These are phyloP conservation scores for Babesia sp. DNA, from an alignment of 169 alveolate genomes.

Conservation along the genomic window DNA sequence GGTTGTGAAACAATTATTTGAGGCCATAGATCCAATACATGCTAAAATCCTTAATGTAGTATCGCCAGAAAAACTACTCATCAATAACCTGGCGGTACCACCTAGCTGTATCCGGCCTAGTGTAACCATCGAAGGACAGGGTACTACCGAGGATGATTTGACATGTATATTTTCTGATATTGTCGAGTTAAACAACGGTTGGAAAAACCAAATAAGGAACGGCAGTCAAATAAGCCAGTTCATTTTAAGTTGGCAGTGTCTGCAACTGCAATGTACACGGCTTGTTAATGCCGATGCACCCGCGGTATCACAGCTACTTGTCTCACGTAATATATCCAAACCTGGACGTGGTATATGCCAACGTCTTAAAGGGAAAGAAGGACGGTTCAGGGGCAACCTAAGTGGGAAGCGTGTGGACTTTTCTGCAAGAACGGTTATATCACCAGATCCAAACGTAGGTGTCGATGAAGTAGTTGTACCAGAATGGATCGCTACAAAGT, in stretches of 20 bases:
- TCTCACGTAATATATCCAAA: constrained; percentile 75
- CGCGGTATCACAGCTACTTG: constrained; percentile 85
- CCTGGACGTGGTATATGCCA: constrained; percentile 84
- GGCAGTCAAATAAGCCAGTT: constrained; percentile 84
- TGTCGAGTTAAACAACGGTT: constrained; percentile 80
- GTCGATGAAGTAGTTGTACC: constrained; percentile 98
- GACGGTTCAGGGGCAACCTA: constrained; percentile 98
- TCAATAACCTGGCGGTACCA: constrained; percentile 92
- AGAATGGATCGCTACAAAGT: constrained; percentile 91
- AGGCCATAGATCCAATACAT: constrained; percentile 89
- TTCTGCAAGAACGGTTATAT: constrained; percentile 98
- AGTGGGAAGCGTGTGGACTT: constrained; percentile 99
- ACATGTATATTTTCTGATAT: constrained; percentile 91
- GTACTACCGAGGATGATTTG: constrained; percentile 93
- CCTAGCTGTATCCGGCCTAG: constrained; percentile 97
- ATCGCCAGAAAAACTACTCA: constrained; percentile 90
- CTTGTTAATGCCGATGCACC: constrained; percentile 92
- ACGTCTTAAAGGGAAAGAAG: constrained; percentile 89
- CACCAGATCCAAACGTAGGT: constrained; percentile 99
- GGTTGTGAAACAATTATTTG: constrained; percentile 84
- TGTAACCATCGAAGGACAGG: constrained; percentile 88
- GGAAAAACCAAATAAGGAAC: constrained; percentile 81
- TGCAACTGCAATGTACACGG: constrained; percentile 87
- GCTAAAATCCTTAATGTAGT: constrained; percentile 87
- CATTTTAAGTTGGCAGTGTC: constrained; percentile 85